Evolutionary conservation across 164 flowering plant genomes (phyloP), one percentile per base, ranked within the genome.

Genomic region (Chloranthus sessilifolius): DNA sequence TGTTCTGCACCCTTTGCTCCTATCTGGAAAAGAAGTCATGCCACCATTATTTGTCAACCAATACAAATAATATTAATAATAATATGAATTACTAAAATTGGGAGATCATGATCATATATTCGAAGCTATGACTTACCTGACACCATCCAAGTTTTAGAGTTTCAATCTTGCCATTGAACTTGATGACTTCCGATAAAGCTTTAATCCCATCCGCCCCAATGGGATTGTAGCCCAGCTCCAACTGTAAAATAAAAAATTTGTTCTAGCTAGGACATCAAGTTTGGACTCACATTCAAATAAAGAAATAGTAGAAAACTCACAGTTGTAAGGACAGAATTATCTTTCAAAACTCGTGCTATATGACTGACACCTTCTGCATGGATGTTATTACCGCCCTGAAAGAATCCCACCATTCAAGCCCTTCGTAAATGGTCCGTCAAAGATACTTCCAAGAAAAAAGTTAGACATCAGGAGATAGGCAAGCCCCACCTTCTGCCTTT

Each of bases 141-240:
- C 99, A 94, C 99, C 99, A 94, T 45, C 96, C 97, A 52, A 94
- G 89, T 74, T 80, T 87, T 22, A 94, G 91, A 39, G 74, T 76
- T 55, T 82, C 76, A 51, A 89, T 60, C 47, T 84, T 82, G 25
- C 99, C 99, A 67, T 85, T 82, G 61, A 84, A 88, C 61, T 94
- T 94, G 4, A 94, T 89, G 56, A 86, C 83, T 55, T 89, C 96
- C 27, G 80, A 74, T 37, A 94, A 62, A 56, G 82, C 91, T 66
- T 86, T 78, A 10, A 81, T 84, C 15, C 97, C 99, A 33, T 94
- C 96, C 19, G 95, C 72, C 53, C 99, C 97, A 58, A 94, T 80
- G 39, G 97, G 99, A 69, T 94, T 94, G 62, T 94, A 94, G 49
- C 81, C 79, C 53, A 94, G 56, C 44, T 89, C 96, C 80, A 94